Evolutionary conservation across 2,329 filamentous ascomycete genomes (phyloP).

Genomic region (Fusarium brachygibbosum): DNA sequence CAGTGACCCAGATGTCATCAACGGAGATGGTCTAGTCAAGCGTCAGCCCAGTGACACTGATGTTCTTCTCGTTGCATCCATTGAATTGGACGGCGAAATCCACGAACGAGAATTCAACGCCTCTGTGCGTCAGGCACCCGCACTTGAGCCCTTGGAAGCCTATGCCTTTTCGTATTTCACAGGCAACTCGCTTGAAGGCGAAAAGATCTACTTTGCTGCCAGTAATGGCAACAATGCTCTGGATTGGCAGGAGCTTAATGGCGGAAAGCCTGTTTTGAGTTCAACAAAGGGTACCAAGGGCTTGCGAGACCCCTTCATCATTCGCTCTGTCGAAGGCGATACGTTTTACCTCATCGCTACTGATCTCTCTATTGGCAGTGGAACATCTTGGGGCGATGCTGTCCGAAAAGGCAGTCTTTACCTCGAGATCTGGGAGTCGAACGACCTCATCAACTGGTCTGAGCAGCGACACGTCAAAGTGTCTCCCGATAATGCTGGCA

Average conservation of each 20-base stretch:
- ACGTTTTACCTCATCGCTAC: constrained; percentile 67
- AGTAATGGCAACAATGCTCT: constrained; percentile 67
- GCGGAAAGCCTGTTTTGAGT: constrained; percentile 60
- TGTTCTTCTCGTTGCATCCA: constrained; percentile 55
- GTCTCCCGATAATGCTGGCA: constrained; percentile 63
- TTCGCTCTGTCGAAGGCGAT: constrained; percentile 64
- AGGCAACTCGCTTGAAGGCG: constrained; percentile 58
- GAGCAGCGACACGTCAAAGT: constrained; percentile 64
- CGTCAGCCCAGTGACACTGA: constrained; percentile 47
- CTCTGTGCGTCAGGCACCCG: constrained; percentile 52
- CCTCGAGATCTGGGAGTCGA: constrained; percentile 67
- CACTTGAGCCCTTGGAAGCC: constrained; percentile 56
- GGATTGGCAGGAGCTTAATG: constrained; percentile 64
- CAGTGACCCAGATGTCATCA: constrained; percentile 52
- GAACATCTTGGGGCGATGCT: constrained; percentile 64
- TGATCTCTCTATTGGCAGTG: constrained; percentile 66
- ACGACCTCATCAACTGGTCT: constrained; percentile 65
- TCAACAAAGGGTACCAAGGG: constrained; percentile 63
- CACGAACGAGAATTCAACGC: constrained; percentile 53
- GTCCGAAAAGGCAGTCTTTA: constrained; percentile 63
- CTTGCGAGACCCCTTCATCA: constrained; percentile 66
- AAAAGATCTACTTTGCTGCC: constrained; percentile 66
- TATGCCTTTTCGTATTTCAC: constrained; percentile 69
- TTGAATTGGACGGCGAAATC: constrained; percentile 43
- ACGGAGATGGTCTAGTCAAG: constrained; percentile 54